phyloP scores from a whole-genome alignment of 371 early-diverging fungal species.

The Mortierella sp. region DNA sequence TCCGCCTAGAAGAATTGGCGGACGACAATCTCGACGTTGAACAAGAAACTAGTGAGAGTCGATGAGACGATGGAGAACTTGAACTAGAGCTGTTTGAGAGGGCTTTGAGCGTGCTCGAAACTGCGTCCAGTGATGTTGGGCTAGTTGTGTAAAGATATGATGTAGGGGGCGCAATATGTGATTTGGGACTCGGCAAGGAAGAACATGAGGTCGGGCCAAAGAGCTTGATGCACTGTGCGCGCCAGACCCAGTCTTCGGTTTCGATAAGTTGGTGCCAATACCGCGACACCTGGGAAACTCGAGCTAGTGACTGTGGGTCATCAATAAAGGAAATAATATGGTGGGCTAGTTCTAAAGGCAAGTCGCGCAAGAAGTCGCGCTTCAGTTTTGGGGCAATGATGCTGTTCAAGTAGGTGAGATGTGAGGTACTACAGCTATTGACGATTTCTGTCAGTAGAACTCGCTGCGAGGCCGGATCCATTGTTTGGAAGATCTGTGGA shows the following conservation, averaged over 20 bases:
- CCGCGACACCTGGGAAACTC: constrained; percentile 79
- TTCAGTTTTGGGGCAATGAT: constrained; percentile 77
- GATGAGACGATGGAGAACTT: constrained; percentile 15
- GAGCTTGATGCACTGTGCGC: constrained; percentile 67
- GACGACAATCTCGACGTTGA: constrained; percentile 13
- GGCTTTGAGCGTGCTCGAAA: constrained; percentile 44
- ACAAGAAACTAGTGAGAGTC: constrained; percentile 13
- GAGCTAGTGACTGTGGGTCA: constrained; percentile 79
- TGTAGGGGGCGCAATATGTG: constrained; percentile 26
- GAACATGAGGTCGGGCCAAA: constrained; percentile 63
- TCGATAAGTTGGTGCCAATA: constrained; percentile 73
- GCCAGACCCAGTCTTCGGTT: constrained; percentile 69
- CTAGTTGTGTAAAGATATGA: constrained; percentile 38
- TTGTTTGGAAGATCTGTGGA: constrained; percentile 26
- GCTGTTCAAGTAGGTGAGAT: constrained; percentile 68
- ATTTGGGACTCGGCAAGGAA: constrained; percentile 42
- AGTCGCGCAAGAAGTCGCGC: constrained; percentile 81
- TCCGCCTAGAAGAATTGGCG: constrained; percentile 11
- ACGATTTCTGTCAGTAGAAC: constrained; percentile 61
- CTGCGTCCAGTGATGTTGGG: constrained; percentile 42
- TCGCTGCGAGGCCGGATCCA: constrained; percentile 36
- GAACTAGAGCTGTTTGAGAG: constrained; percentile 20
- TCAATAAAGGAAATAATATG: constrained; percentile 77
- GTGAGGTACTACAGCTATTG: constrained; percentile 65
- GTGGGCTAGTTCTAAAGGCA: constrained; percentile 82